Percentiles rank a stretch among this genome's conserved stretches.
Evolutionary conservation across 2,329 filamentous ascomycete genomes (phyloP).

Genomic region (Colletotrichum navitas): DNA sequence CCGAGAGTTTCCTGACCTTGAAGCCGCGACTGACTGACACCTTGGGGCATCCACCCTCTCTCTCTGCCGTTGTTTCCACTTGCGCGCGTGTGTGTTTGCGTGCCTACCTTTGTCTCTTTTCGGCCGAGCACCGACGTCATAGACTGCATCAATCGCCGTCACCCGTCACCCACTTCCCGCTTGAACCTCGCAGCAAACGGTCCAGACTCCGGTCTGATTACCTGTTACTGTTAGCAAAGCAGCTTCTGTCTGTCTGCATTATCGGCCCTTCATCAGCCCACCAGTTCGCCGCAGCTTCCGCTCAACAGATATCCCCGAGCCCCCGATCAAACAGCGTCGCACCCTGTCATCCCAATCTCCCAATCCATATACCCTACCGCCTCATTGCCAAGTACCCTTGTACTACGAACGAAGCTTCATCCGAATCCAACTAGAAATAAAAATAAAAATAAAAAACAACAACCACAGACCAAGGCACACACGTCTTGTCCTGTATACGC

Average conservation of each 20-base stretch:
- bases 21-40: background rate
- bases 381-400: too few relatives aligned
- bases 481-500: background rate
- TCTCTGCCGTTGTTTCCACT: constrained; percentile 15
- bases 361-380: background rate
- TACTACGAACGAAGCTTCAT: too few relatives aligned
- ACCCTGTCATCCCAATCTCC: background rate
- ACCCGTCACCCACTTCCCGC: constrained; percentile 13
- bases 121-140: constrained; percentile 14
- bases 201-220: background rate
- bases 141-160: constrained; percentile 8
- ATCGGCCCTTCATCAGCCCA: background rate
- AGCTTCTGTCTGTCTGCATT: background rate
- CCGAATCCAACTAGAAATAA: background rate
- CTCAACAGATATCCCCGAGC: background rate
- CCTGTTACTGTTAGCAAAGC: background rate
- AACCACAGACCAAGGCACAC: background rate
- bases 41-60: background rate
- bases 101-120: background rate
- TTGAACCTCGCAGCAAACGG: background rate
- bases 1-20: too few relatives aligned
- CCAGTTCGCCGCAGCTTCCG: background rate
- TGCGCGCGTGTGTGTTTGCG: constrained; percentile 1
- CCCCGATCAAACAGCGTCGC: background rate
- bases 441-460: too few relatives aligned